Base-by-base conservation (phyloP, 202 grass and related monocot genomes). In the Setaria italica region DNA sequence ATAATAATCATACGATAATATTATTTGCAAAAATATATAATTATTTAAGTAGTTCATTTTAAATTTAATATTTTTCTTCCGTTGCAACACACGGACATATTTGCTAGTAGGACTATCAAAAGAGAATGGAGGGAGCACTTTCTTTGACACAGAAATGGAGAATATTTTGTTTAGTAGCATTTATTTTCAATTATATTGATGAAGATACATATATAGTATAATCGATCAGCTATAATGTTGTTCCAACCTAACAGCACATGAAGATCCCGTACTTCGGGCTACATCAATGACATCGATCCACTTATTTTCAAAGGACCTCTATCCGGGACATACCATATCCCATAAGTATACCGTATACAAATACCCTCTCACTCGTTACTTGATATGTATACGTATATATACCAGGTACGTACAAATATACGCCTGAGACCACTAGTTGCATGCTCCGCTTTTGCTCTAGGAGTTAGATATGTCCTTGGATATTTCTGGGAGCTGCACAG, bases 401-500 rank as follows among this genome's bases (percentile, higher is more conserved):
- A 33, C 48, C 15, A 43, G 34, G 5, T 58, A 76, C 73, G 53
- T 43, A 66, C 71, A 51, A 64, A 42, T 75, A 54, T 84, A 84
- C 34, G 48, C 16, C 20, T 42, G 59, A 11, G 1, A 56, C n/a
- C 6, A 54, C 35, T 41, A 15, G 48, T 25, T 62, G 67, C 80
- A 72, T 25, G 21, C 51, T 72, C 10, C 9, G 13, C 20, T 45
- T 54, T 4, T 2, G 7, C 6, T 20, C 4, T 10, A 48, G 11
- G 4, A 11, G 34, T 21, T 11, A 78, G 51, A 88, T 48, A 48
- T 50, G 63, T 92, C 74, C 42, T 88, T 93, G 77, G 63, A 70
- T n/a, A 95, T 45, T 34, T 88, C 81, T 0, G 93, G 93, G 39
- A 93, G 83, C 25, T 91, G 74, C 87, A 97, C 82, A 0, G 95